These are phyloP conservation scores for Mortierella sp. DNA, from an alignment of 371 early-diverging fungal species.

Conservation along the genomic window DNA sequence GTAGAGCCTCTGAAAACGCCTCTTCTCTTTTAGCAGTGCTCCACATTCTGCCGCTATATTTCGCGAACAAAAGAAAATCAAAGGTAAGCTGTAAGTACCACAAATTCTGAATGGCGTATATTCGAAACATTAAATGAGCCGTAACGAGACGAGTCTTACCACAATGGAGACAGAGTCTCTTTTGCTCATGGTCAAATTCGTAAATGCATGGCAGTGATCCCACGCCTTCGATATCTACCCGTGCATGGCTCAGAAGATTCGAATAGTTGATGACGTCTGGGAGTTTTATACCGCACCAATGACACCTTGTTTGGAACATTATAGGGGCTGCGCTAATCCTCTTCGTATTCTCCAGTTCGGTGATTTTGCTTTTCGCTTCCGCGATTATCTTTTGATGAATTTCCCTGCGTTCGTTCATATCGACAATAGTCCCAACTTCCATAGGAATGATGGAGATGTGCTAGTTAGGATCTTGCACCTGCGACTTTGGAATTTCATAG, in stretches of 20 bases:
- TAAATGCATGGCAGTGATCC: constrained; percentile 16
- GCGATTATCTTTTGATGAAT: not conserved
- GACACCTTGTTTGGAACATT: constrained; percentile 15
- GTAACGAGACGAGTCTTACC: constrained; percentile 11
- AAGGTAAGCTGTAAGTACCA: not conserved
- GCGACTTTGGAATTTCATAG: not conserved
- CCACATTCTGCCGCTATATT: constrained; percentile 21
- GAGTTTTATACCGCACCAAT: constrained; percentile 24
- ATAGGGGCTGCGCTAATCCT: not conserved
- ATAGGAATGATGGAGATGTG: not conserved
- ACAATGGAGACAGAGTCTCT: constrained; percentile 30
- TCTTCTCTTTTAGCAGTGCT: constrained; percentile 26
- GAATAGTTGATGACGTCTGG: not conserved
- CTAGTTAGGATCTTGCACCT: not conserved
- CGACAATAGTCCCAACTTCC: not conserved
- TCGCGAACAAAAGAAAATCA: not conserved
- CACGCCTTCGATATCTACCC: constrained; percentile 28
- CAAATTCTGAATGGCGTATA: too few species aligned
- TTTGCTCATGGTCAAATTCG: constrained; percentile 31
- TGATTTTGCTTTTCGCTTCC: not conserved
- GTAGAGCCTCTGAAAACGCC: constrained; percentile 36
- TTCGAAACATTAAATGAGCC: not conserved
- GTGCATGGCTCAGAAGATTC: not conserved
- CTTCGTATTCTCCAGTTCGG: not conserved
- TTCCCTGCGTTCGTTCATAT: not conserved